Percentiles rank a stretch among this genome's conserved stretches.
Conservation (phyloP, 1,139 yeast genomes). For the Entelexis sorbosivorans region DNA sequence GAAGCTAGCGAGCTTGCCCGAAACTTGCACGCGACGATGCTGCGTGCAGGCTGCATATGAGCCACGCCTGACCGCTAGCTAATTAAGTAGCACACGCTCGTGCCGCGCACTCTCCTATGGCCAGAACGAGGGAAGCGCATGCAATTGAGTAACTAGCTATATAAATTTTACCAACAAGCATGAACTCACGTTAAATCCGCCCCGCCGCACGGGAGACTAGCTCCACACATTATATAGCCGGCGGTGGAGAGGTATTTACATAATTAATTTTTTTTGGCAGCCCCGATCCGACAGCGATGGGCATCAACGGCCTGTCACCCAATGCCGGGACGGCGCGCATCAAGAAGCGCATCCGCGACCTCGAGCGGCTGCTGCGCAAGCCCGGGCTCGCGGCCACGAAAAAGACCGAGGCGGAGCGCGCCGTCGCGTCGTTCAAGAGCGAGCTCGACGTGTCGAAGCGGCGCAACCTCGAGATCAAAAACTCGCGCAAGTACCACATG, state of each 20-base stretch:
- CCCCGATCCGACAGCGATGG: constrained; percentile 13
- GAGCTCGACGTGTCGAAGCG: constrained; percentile 51
- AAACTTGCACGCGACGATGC: too few species aligned
- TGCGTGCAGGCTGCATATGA: too few species aligned
- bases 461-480: constrained; percentile 43
- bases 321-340: constrained; percentile 23
- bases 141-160: too few species aligned
- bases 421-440: constrained; percentile 56
- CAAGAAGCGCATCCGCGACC: constrained; percentile 78
- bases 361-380: constrained; percentile 50
- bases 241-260: background rate
- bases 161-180: too few species aligned
- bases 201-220: too few species aligned
- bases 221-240: too few species aligned
- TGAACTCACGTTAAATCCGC: too few species aligned
- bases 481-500: constrained; percentile 82
- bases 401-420: constrained; percentile 73
- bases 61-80: too few species aligned
- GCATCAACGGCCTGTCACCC: constrained; percentile 22
- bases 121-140: too few species aligned
- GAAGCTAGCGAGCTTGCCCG: too few species aligned
- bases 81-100: too few species aligned
- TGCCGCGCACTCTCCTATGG: too few species aligned
- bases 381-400: constrained; percentile 57
- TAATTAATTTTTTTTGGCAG: constrained; percentile 5